Percentiles rank a stretch among this genome's conserved stretches.
Evolutionary conservation across 805 yeast species (phyloP).

Genomic region (Wickerhamiella slavikovae): DNA sequence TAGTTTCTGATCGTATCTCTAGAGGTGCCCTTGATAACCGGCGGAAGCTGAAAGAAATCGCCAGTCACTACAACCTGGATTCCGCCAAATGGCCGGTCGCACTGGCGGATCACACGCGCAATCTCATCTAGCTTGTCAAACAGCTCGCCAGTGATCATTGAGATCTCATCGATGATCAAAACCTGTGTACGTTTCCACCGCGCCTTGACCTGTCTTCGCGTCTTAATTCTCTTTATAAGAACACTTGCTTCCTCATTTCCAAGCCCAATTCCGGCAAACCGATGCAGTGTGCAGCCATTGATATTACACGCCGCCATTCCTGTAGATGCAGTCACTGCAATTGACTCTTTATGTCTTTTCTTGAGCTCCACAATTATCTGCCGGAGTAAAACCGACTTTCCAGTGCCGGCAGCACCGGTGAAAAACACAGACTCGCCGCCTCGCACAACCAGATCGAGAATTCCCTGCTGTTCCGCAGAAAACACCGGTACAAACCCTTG

Average conservation of each 20-base stretch:
- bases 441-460: slow-evolving; percentile 39
- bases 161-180: slow-evolving; percentile 74
- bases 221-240: slow-evolving; percentile 29
- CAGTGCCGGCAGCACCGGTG: slow-evolving; percentile 98
- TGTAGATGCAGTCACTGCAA: slow-evolving; percentile 88
- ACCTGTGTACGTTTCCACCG: slow-evolving; percentile 55
- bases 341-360: slow-evolving; percentile 24
- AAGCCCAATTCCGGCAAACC: slow-evolving; percentile 70
- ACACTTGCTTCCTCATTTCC: slow-evolving; percentile 32
- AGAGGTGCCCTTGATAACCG: slow-evolving; percentile 32
- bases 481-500: slow-evolving; percentile 10
- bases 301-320: slow-evolving; percentile 91
- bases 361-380: slow-evolving; percentile 38
- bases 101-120: slow-evolving; percentile 34
- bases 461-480: slow-evolving; percentile 29
- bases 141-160: slow-evolving; percentile 74
- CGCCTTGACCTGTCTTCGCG: slow-evolving; percentile 22
- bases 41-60: slow-evolving; percentile 94
- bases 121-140: slow-evolving; percentile 54
- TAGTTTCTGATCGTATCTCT: slow-evolving; percentile 21
- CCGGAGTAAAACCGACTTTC: slow-evolving; percentile 73
- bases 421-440: slow-evolving; percentile 55
- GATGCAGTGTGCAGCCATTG: slow-evolving; percentile 76
- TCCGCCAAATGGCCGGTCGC: slow-evolving; percentile 68
- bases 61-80: slow-evolving; percentile 78